Percentiles rank a stretch among this genome's conserved stretches.
These are phyloP conservation scores for Yarrowia sp. DNA, from an alignment of 805 yeast genomes.

Conservation along the genomic window DNA sequence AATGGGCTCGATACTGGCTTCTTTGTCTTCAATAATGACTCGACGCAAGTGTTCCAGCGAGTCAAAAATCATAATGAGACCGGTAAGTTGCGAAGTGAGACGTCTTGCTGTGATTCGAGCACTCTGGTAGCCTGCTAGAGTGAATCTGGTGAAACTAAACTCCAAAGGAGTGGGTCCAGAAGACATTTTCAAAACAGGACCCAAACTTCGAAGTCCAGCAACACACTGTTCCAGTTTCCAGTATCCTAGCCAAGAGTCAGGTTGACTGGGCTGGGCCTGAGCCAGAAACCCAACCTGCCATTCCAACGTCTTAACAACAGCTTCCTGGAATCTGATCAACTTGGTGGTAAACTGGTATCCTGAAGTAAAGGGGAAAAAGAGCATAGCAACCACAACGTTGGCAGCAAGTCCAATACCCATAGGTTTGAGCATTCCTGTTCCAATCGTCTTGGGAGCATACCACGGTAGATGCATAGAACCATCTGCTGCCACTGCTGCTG, in stretches of 20 bases:
- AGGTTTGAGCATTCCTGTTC: background rate
- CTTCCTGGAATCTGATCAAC: background rate
- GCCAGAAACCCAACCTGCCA: background rate
- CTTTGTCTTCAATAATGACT: conserved; percentile 1
- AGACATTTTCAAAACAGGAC: conserved; percentile 29
- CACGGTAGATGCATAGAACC: background rate
- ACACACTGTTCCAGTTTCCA: conserved; percentile 3
- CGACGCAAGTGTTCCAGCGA: background rate
- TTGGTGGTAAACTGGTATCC: conserved; percentile 8
- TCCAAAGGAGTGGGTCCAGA: conserved; percentile 30
- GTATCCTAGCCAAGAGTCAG: background rate
- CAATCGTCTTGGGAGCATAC: conserved; percentile 1
- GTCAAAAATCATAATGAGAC: conserved; percentile 1
- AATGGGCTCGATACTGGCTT: background rate
- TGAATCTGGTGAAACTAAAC: background rate
- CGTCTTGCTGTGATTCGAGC: background rate
- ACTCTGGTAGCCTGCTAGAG: background rate
- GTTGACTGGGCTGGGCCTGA: background rate
- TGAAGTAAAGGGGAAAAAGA: conserved; percentile 2
- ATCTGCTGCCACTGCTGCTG: background rate
- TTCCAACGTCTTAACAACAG: background rate
- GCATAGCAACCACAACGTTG: background rate
- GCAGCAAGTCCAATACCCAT: conserved; percentile 3
- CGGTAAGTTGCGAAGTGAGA: background rate
- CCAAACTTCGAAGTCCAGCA: background rate